Evolutionary conservation across 352 stramenopile species (phyloP), one percentile per base, ranked within the genome.

Genomic region (Pythium oligandrum): DNA sequence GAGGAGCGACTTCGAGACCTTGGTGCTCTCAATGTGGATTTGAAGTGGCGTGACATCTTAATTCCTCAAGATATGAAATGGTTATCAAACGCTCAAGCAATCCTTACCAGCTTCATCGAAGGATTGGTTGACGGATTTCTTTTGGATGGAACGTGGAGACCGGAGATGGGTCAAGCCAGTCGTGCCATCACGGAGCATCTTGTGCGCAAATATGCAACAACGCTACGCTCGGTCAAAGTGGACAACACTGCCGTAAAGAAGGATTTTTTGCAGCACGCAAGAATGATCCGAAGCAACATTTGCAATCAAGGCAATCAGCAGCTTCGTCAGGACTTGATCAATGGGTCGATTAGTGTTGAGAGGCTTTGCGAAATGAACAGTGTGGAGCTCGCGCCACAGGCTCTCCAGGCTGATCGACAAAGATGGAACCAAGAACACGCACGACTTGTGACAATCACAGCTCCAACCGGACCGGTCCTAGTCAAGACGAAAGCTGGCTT

Each of bases 401-500:
- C 70, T 4, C 67, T 86, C n/a, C 70, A 75, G 31, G 51, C 61
- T 34, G 68, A 81, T 42, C 64, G 75, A 3, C 67, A 81, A 40
- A 54, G 62, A n/a, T 59, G 68, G 12, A 70, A 63, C 33, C 66
- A 86, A 37, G 51, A 64, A 34, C 66, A 86, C 33, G 63, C 71
- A 1, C 67, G 75, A 43, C 66, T 68, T 26, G 76, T 64, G 46
- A 85, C 62, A 26, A 47, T 86, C n/a, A 66, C 63, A 9, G 57
- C 56, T 4, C 70, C 71, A 0, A 73, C 48, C 0, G 72, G 70
- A 3, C 49, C 48, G 3, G 46, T 51, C 0, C 48, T 81, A 1
- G 55, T 76, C 34, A 86, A 86, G 52, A 83, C 72, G 3, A 86
- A 81, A 53, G 55, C 83, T 40, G 75, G 75, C 0, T 71, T 71